Percentiles rank a stretch among this genome's conserved stretches.
These are phyloP conservation scores for Colletotrichum orbiculare DNA, from an alignment of 2,329 filamentous ascomycete genomes.

Conservation along the genomic window DNA sequence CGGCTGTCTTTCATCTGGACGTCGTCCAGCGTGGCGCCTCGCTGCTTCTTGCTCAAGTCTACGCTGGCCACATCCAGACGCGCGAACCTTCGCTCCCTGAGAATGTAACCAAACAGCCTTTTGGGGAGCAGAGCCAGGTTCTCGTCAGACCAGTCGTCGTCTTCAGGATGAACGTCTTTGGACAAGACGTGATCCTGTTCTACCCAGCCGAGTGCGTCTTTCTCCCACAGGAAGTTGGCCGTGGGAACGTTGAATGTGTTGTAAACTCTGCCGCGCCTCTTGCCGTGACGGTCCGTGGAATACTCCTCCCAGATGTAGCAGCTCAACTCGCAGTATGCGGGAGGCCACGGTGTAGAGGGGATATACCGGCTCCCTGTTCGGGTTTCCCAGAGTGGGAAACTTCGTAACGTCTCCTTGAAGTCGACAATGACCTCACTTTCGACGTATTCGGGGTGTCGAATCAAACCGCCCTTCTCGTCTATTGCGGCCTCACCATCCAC, in stretches of 20 bases:
- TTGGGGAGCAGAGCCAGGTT: not conserved
- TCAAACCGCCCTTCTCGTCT: not conserved
- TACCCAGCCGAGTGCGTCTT: not conserved
- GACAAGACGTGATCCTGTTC: not conserved
- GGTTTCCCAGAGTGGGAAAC: not conserved
- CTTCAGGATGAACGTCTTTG: not conserved
- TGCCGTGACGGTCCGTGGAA: not conserved
- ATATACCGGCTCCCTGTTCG: not conserved
- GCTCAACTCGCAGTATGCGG: not conserved
- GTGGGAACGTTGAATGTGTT: not conserved
- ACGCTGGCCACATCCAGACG: not conserved
- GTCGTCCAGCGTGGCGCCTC: not conserved
- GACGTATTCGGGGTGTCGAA: not conserved
- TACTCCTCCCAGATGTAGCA: not conserved
- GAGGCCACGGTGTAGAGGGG: not conserved
- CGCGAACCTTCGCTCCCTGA: not conserved
- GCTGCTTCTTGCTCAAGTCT: not conserved
- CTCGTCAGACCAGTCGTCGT: not conserved
- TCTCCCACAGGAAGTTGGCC: not conserved
- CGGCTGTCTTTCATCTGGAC: not conserved
- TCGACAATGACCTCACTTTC: conserved; percentile 4
- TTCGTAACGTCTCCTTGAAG: not conserved
- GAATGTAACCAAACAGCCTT: not conserved
- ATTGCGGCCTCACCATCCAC: not conserved
- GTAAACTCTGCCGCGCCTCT: not conserved